Base-by-base conservation (phyloP, 2,329 filamentous ascomycete genomes). In the Rhynchosporium agropyri region DNA sequence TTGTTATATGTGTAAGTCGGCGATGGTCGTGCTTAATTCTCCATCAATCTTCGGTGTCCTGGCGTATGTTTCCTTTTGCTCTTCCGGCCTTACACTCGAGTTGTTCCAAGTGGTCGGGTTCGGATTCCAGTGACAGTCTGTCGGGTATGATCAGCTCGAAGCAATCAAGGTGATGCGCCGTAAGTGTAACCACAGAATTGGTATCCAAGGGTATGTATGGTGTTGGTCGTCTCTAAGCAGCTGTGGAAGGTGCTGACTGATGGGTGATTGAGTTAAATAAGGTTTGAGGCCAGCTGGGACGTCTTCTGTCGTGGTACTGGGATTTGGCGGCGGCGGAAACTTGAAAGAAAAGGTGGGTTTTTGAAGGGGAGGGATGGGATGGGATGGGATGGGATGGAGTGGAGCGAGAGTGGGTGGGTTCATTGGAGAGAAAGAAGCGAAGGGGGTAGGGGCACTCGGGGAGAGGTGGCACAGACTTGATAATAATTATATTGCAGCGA, bases 281-380 rank as follows among this genome's bases (percentile, higher is more conserved):
- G 53, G 51, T 57, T 59, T 61, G 12, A 20, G 61, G 28, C 51
- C 38, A 38, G 33, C 45, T 29, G 7, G 62, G 59, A 50, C 20
- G 54, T 64, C 60, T 62, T 66, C 56, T 64, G 60, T 29, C 26
- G 55, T 40, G 31, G 45, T n/a, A 28, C 50, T 53, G n/a, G 50
- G 50, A 38, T 53, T 53, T 20, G 50, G 12, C 20, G 20, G 20
- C 20, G 50, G 12, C 50, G 50, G 50, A 53, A 53, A 20, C 28
- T 38, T 53, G 40, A 45, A 20, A 15, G 42, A 48, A 33, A 59
- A 26, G 36, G 31, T 55, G 49, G 49, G 49, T 1, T 42, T 38
- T 38, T 43, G 7, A 29, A 49, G 26, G n/a, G n/a, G 20, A 38
- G 36, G 49, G 28, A 20, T 20, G 20, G 20, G 20, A 20, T 15